These are phyloP conservation scores for Pichia manshurica DNA, from an alignment of 805 yeast genomes.

Conservation along the genomic window DNA sequence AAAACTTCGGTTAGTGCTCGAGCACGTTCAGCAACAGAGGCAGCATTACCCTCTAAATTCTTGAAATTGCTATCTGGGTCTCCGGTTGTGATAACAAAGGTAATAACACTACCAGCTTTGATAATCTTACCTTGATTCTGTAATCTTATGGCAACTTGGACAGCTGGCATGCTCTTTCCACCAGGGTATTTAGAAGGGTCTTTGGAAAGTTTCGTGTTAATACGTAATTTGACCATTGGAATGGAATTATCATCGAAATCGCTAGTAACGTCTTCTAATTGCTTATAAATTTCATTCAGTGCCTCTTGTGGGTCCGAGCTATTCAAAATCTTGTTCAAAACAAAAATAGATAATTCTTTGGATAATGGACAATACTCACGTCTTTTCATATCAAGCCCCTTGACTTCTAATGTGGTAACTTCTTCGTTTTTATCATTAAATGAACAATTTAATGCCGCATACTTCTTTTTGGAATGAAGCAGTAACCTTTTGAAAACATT, in stretches of 20 bases:
- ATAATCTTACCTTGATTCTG: slow-evolving; percentile 79
- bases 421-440: slow-evolving; percentile 48
- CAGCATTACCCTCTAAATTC: slow-evolving; percentile 19
- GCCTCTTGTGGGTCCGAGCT: slow-evolving; percentile 76
- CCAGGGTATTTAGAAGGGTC: slow-evolving; percentile 85
- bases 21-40: slow-evolving; percentile 71
- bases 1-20: slow-evolving; percentile 72
- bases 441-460: slow-evolving; percentile 76
- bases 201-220: slow-evolving; percentile 83
- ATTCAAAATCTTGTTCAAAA: slow-evolving; percentile 63
- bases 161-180: slow-evolving; percentile 74
- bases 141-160: slow-evolving; percentile 82
- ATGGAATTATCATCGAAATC: slow-evolving; percentile 58
- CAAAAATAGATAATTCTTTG: slow-evolving; percentile 76
- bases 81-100: slow-evolving; percentile 62
- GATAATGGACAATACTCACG: slow-evolving; percentile 94
- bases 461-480: slow-evolving; percentile 93
- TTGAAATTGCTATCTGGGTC: slow-evolving; percentile 17
- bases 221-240: slow-evolving; percentile 62
- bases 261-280: slow-evolving; percentile 54
- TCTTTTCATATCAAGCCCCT: slow-evolving; percentile 94
- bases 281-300: slow-evolving; percentile 61
- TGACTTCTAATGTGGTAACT: slow-evolving; percentile 67
- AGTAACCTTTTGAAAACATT: slow-evolving; percentile 81
- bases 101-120: slow-evolving; percentile 83